phyloP scores from a whole-genome alignment of 192 early-diverging fungal genomes.

The Kappamyces sp. region DNA sequence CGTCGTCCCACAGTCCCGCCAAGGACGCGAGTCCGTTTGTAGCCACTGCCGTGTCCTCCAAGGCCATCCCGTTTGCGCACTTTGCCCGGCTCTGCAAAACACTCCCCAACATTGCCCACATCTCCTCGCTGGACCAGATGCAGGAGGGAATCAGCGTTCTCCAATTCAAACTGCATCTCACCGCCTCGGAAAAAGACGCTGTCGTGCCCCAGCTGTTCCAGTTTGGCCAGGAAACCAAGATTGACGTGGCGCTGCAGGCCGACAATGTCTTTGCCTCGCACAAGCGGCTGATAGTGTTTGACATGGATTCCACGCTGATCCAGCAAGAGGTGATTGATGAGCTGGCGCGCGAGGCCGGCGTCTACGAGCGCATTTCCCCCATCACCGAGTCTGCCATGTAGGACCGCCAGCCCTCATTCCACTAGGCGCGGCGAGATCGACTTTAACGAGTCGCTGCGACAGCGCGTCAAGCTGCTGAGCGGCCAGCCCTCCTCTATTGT shows the following conservation, averaged over 20 bases:
- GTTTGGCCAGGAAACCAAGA: constrained; percentile 17
- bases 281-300: constrained; percentile 95
- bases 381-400: constrained; percentile 81
- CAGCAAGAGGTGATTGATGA: constrained; percentile 99
- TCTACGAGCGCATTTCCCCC: constrained; percentile 84
- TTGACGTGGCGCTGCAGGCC: constrained; percentile 82
- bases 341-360: constrained; percentile 85
- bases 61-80: too few relatives aligned
- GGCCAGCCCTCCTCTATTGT: constrained; percentile 79
- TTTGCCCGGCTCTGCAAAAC: too few relatives aligned
- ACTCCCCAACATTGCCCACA: too few relatives aligned
- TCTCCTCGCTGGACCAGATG: too few relatives aligned
- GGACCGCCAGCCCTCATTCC: not conserved
- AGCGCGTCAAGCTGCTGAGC: constrained; percentile 80
- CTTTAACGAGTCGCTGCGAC: constrained; percentile 86
- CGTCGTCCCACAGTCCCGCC: too few relatives aligned
- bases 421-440: constrained; percentile 95
- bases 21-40: too few relatives aligned
- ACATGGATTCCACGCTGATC: constrained; percentile 99
- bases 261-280: constrained; percentile 81
- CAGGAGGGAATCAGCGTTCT: too few relatives aligned
- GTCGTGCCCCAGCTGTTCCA: constrained; percentile 1
- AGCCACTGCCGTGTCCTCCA: too few relatives aligned
- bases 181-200: too few relatives aligned
- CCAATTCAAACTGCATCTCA: too few relatives aligned